Conservation (phyloP, 202 grass and related monocot species). For the Thinopyrum obtusiflorum region DNA sequence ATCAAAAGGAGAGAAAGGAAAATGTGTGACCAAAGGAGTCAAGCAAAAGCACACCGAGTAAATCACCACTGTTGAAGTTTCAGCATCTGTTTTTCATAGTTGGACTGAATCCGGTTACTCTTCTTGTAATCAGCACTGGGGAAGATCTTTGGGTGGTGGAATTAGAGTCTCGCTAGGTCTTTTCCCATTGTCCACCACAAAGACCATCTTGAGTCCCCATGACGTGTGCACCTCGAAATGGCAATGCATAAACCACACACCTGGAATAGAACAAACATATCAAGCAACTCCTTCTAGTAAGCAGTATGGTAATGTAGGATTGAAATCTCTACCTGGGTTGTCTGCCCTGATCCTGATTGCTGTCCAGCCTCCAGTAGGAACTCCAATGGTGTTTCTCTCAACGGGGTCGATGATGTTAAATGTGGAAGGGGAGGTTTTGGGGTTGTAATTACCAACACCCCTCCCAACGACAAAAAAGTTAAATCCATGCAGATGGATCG, state of each 20-base stretch:
- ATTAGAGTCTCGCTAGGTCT: slow-evolving; percentile 52
- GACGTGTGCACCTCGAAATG: slow-evolving; percentile 88
- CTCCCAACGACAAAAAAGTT: slow-evolving; percentile 69
- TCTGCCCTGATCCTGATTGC: slow-evolving; percentile 72
- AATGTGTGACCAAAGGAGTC: slow-evolving; percentile 17
- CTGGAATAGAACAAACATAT: slow-evolving; percentile 40
- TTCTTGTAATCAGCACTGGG: slow-evolving; percentile 44
- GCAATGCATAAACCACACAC: slow-evolving; percentile 91
- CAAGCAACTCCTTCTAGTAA: neutral
- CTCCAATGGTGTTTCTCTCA: slow-evolving; percentile 72
- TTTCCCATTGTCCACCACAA: slow-evolving; percentile 65
- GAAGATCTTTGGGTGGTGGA: slow-evolving; percentile 75
- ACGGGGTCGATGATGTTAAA: slow-evolving; percentile 77
- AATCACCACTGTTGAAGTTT: slow-evolving; percentile 4
- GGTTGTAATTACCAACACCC: slow-evolving; percentile 59
- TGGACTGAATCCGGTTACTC: slow-evolving; percentile 11
- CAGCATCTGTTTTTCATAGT: neutral
- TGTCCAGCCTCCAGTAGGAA: slow-evolving; percentile 66
- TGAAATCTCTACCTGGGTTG: slow-evolving; percentile 60
- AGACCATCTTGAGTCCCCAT: slow-evolving; percentile 89
- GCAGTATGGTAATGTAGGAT: neutral
- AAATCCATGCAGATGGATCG: slow-evolving; percentile 74
- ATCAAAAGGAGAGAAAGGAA: slow-evolving; percentile 21
- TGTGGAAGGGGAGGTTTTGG: slow-evolving; percentile 43
- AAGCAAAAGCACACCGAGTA: slow-evolving; percentile 39